Evolutionary conservation across 768 basidiomycete species (phyloP).

Genomic region (Tulasnella sp.): DNA sequence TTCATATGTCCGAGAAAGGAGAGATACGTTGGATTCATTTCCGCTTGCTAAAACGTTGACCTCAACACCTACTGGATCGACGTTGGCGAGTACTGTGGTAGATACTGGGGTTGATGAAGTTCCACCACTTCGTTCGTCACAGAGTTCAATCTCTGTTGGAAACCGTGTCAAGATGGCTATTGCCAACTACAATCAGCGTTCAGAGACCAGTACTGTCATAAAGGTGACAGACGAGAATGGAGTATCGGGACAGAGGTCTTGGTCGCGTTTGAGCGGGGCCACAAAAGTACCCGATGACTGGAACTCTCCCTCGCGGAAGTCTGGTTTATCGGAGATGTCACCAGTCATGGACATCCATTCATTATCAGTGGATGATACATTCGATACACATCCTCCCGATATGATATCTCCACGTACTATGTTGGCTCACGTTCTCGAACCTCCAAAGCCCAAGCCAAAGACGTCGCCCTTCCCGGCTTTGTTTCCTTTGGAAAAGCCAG

Average conservation of each 20-base stretch:
- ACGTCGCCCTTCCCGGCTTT: too few species aligned
- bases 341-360: too few species aligned
- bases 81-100: neutral
- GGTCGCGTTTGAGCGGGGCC: constrained; percentile 11
- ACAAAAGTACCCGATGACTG: neutral
- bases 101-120: neutral
- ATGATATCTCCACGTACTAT: constrained; percentile 11
- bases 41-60: neutral
- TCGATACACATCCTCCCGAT: constrained; percentile 15
- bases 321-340: too few species aligned
- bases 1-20: constrained; percentile 1
- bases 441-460: constrained; percentile 5
- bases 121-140: neutral
- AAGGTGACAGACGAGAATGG: too few species aligned
- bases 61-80: constrained; percentile 7
- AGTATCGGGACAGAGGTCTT: constrained; percentile 10
- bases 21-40: constrained; percentile 1
- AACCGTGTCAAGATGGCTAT: constrained; percentile 13
- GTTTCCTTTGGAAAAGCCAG: too few species aligned
- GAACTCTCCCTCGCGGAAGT: constrained; percentile 5
- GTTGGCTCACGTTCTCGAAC: constrained; percentile 7
- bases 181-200: constrained; percentile 6
- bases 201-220: neutral
- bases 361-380: neutral
- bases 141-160: neutral